Evolutionary conservation across 179 eudicot species (phyloP).

Genomic region (Heliamphora pulchella): DNA sequence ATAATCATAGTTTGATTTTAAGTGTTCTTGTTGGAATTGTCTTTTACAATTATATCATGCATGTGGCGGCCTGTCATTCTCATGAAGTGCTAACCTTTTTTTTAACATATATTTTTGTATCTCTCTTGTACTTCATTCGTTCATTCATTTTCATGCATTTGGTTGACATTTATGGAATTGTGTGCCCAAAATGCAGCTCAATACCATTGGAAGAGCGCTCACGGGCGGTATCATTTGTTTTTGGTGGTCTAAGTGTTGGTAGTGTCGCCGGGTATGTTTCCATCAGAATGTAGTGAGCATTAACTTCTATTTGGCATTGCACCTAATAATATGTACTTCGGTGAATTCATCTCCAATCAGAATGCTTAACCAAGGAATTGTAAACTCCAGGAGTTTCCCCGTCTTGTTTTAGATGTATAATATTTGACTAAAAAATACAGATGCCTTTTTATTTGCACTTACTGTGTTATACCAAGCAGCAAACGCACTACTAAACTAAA

Average conservation of each 20-base stretch:
- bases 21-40: background rate
- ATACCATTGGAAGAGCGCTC: slow-evolving; percentile 94
- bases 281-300: slow-evolving; percentile 9
- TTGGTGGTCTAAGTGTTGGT: slow-evolving; percentile 96
- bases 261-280: slow-evolving; percentile 81
- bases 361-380: background rate
- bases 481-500: too few relatives aligned
- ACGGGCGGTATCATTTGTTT: slow-evolving; percentile 91
- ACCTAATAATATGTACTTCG: slow-evolving; percentile 28
- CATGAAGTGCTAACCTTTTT: background rate
- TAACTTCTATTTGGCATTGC: background rate
- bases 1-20: background rate
- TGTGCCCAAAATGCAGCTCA: slow-evolving; percentile 39
- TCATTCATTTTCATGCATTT: background rate
- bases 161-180: background rate
- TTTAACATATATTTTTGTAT: too few relatives aligned
- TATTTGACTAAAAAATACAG: background rate
- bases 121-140: background rate
- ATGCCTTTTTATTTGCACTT: background rate
- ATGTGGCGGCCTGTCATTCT: too few relatives aligned
- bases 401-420: background rate
- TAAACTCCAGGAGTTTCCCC: background rate
- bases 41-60: background rate
- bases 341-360: background rate
- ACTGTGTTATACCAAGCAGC: background rate